These are phyloP conservation scores for Neurospora sp. DNA, from an alignment of 495 filamentous ascomycete genomes.

Conservation along the genomic window DNA sequence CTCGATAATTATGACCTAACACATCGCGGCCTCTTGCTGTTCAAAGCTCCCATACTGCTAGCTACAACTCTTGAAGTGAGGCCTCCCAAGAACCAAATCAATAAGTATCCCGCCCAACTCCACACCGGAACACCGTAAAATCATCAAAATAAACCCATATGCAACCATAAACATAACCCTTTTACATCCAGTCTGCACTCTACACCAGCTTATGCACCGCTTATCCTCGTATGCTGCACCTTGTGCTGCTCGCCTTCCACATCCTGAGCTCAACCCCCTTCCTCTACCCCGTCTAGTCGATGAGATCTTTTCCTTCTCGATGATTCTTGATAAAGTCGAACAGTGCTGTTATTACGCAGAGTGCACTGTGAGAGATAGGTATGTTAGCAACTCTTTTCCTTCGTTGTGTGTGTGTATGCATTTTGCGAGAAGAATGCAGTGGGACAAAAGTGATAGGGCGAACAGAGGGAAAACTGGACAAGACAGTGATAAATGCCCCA, in stretches of 20 bases:
- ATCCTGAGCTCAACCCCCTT: not conserved
- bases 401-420: not conserved
- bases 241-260: not conserved
- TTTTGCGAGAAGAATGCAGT: not conserved
- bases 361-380: constrained; percentile 5
- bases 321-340: constrained; percentile 22
- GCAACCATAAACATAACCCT: not conserved
- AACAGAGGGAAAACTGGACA: not conserved
- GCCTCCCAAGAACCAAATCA: not conserved
- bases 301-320: constrained; percentile 18
- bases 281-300: constrained; percentile 8
- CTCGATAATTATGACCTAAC: not conserved
- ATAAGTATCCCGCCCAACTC: not conserved
- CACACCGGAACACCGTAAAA: not conserved
- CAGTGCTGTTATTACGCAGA: constrained; percentile 13
- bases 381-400: not conserved
- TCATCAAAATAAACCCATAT: not conserved
- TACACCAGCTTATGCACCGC: not conserved
- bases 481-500: not conserved
- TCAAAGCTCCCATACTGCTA: not conserved
- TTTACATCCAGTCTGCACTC: not conserved
- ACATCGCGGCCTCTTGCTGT: not conserved
- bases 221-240: not conserved
- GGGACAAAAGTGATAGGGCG: not conserved
- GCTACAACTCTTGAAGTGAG: not conserved